Evolutionary conservation across 2,329 filamentous ascomycete species (phyloP).

Genomic region (Curvularia spicifera): DNA sequence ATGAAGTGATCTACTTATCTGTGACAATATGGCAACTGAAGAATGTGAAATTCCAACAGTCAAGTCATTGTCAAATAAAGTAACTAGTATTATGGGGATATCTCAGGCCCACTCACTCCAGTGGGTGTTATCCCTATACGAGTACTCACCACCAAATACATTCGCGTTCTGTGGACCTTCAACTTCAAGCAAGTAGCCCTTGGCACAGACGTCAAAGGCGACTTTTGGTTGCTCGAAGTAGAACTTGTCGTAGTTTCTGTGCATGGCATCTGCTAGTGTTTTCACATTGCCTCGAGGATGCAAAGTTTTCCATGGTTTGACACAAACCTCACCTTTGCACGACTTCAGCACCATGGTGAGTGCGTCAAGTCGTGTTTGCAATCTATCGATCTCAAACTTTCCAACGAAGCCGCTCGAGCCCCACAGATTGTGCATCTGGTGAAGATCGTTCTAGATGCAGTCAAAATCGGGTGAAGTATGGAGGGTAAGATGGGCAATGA

Average conservation of each 20-base stretch:
- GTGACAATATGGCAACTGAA: not conserved
- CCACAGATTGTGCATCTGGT: not conserved
- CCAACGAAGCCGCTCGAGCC: not conserved
- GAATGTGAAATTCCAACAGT: no score
- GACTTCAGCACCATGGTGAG: not conserved
- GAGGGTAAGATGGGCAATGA: not conserved
- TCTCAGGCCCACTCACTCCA: not conserved
- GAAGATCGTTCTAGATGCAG: not conserved
- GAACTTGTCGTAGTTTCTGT: not conserved
- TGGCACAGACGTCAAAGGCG: conserved; percentile 1
- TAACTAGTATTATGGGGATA: no score
- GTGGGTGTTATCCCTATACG: not conserved
- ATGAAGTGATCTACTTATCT: not conserved
- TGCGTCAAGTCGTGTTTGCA: not conserved
- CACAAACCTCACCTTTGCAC: conserved; percentile 3
- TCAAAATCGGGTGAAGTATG: not conserved
- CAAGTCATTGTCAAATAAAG: no score
- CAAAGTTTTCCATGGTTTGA: not conserved
- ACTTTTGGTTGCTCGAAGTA: not conserved
- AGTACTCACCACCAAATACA: not conserved
- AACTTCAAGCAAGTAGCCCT: conserved; percentile 1
- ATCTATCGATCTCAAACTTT: not conserved
- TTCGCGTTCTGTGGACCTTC: not conserved
- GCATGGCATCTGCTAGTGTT: not conserved
- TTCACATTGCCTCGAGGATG: not conserved